Evolutionary conservation across 768 basidiomycete species (phyloP).

Genomic region (Trametes sanguinea): DNA sequence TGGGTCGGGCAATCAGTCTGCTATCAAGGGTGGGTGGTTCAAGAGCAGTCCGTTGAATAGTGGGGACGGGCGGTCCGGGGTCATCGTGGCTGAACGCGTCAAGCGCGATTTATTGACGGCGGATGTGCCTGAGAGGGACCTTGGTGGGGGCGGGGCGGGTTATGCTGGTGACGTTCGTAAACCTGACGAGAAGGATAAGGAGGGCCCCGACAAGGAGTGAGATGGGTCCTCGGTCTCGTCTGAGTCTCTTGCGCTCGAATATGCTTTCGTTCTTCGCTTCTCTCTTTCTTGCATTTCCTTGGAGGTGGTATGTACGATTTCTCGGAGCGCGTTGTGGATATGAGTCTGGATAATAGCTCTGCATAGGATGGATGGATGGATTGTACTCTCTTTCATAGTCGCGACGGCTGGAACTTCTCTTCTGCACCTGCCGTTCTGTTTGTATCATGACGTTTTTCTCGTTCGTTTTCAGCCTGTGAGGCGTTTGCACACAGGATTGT

Average conservation of each 20-base stretch:
- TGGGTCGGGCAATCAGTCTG: constrained; percentile 23
- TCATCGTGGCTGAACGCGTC: constrained; percentile 54
- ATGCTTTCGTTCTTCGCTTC: not conserved
- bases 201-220: constrained; percentile 36
- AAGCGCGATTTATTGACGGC: constrained; percentile 26
- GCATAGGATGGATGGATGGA: not conserved
- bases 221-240: not conserved
- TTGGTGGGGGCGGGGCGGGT: not conserved
- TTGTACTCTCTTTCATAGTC: not conserved
- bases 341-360: not conserved
- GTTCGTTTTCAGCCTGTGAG: not conserved
- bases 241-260: not conserved
- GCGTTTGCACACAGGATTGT: not conserved
- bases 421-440: not conserved
- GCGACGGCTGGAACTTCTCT: not conserved
- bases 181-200: constrained; percentile 39
- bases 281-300: not conserved
- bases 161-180: constrained; percentile 29
- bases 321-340: not conserved
- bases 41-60: constrained; percentile 70
- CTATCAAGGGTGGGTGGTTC: constrained; percentile 57
- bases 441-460: not conserved
- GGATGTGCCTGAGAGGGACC: not conserved
- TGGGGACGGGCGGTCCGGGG: constrained; percentile 42
- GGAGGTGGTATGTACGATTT: not conserved